phyloP scores from a whole-genome alignment of 2,329 filamentous ascomycete species.

The Clarireedia paspali region DNA sequence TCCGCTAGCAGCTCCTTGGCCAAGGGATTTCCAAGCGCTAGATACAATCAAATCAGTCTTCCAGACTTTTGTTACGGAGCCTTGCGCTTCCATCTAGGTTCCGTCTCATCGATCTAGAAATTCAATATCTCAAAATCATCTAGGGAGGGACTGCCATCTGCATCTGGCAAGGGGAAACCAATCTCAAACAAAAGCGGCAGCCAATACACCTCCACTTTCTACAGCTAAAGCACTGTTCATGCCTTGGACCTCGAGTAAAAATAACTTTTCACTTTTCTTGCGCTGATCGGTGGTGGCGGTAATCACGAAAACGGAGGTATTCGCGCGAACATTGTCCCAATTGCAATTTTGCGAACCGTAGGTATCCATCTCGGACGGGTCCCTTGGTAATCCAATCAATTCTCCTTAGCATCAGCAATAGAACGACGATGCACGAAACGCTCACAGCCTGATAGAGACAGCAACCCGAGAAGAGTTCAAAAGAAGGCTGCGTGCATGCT shows the following conservation, averaged over 20 bases:
- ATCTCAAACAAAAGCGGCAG: slow-evolving; percentile 4
- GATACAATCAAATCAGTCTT: neutral
- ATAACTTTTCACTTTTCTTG: neutral
- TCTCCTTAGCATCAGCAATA: slow-evolving; percentile 2
- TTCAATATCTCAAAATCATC: neutral
- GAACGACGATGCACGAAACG: slow-evolving; percentile 2
- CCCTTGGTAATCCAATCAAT: slow-evolving; percentile 1
- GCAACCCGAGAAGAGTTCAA: neutral
- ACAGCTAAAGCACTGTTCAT: slow-evolving; percentile 2
- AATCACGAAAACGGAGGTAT: slow-evolving; percentile 8
- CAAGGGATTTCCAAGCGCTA: neutral
- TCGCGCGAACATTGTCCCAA: slow-evolving; percentile 5
- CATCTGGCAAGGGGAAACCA: neutral
- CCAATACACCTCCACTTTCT: neutral
- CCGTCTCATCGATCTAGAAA: neutral
- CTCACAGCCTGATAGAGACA: slow-evolving; percentile 2
- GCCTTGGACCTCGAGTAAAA: neutral
- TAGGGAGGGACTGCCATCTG: neutral
- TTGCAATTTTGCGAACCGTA: slow-evolving; percentile 2
- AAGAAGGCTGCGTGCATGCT: slow-evolving; percentile 5
- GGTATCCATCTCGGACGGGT: slow-evolving; percentile 1
- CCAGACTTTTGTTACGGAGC: neutral
- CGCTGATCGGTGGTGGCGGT: neutral
- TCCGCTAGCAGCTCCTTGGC: neutral
- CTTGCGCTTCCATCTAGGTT: neutral